Conservation (phyloP, 345 rosid species). For the Punica granatum region DNA sequence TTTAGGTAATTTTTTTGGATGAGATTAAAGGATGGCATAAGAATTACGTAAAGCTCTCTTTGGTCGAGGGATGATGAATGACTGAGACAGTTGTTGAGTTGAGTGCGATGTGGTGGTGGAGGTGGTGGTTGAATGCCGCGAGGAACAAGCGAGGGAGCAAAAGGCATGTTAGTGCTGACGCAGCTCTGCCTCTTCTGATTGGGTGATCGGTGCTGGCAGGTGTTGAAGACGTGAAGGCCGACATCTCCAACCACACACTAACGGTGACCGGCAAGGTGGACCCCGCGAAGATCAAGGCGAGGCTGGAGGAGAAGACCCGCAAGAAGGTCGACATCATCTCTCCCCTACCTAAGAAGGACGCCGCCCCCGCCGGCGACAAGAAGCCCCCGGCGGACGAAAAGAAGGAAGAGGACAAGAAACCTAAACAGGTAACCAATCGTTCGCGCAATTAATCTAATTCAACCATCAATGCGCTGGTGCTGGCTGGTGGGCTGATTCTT, state of each 20-base stretch:
- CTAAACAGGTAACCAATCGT: conserved; percentile 21
- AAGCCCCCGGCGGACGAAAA: conserved; percentile 23
- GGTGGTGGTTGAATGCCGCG: conserved; percentile 5
- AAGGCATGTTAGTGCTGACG: background rate
- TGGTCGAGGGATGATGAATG: background rate
- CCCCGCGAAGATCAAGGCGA: conserved; percentile 33
- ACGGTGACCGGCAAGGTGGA: conserved; percentile 74
- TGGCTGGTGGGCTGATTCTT: background rate
- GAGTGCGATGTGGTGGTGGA: background rate
- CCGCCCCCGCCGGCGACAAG: conserved; percentile 10
- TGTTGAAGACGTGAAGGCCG: conserved; percentile 58
- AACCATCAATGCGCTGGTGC: background rate
- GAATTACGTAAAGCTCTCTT: background rate
- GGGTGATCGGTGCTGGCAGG: conserved; percentile 30
- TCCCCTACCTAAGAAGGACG: conserved; percentile 37
- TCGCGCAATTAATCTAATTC: background rate
- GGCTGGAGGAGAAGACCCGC: conserved; percentile 25
- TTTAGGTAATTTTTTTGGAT: background rate
- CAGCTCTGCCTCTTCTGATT: background rate
- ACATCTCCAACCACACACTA: conserved; percentile 38
- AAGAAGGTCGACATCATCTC: conserved; percentile 37
- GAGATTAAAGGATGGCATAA: background rate
- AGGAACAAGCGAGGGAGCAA: conserved; percentile 4
- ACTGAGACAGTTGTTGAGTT: background rate
- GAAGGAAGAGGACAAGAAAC: conserved; percentile 28